phyloP scores from a whole-genome alignment of 345 rosid genomes.

The Pistacia vera region DNA sequence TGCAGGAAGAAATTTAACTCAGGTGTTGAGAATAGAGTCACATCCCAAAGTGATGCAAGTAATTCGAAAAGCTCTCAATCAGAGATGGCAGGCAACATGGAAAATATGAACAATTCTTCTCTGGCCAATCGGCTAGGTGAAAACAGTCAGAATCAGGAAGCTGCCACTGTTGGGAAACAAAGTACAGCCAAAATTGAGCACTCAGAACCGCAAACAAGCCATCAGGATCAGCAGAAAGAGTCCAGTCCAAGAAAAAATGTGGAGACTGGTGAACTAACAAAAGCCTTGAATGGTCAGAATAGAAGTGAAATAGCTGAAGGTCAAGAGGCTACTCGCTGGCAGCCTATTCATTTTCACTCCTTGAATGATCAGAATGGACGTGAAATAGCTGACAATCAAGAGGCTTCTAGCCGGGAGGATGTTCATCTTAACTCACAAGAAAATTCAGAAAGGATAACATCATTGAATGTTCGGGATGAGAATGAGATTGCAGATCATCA shows the following conservation, averaged over 20 bases:
- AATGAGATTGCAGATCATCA: constrained; percentile 29
- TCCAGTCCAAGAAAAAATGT: constrained; percentile 19
- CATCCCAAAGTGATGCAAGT: constrained; percentile 16
- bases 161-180: not conserved
- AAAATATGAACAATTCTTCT: constrained; percentile 20
- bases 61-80: constrained; percentile 5
- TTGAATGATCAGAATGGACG: too few relatives aligned
- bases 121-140: constrained; percentile 22
- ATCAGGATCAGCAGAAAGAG: constrained; percentile 23
- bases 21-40: constrained; percentile 27
- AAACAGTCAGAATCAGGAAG: constrained; percentile 17
- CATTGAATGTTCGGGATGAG: constrained; percentile 30
- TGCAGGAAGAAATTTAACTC: constrained; percentile 56
- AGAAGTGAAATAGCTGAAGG: constrained; percentile 31
- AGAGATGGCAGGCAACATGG: constrained; percentile 10
- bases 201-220: not conserved
- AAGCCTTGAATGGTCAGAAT: constrained; percentile 24
- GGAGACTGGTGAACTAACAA: constrained; percentile 14
- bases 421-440: constrained; percentile 13
- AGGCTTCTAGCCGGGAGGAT: not conserved
- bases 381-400: too few relatives aligned
- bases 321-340: constrained; percentile 1
- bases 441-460: constrained; percentile 22
- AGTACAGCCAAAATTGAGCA: not conserved
- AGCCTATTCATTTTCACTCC: not conserved